These are phyloP conservation scores for Starmerella tilneyi DNA, from an alignment of 805 yeast genomes.

Conservation along the genomic window DNA sequence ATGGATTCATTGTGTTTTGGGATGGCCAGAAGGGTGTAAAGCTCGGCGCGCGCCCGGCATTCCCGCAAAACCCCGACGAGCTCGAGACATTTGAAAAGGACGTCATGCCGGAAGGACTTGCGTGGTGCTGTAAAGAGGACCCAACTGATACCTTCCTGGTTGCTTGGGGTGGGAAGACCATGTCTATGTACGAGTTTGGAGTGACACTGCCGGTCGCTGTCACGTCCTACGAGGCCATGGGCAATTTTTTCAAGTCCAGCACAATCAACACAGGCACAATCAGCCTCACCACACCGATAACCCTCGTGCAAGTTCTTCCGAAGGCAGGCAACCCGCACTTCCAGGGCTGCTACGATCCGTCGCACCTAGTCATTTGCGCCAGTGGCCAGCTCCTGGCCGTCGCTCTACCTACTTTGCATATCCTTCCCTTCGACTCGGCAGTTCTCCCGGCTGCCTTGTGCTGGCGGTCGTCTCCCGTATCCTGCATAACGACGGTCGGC, in stretches of 20 bases:
- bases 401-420: conserved; percentile 21
- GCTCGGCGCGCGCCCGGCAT: conserved; percentile 56
- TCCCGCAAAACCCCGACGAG: conserved; percentile 22
- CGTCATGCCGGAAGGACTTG: conserved; percentile 27
- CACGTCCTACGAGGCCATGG: conserved; percentile 77
- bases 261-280: conserved; percentile 28
- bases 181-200: conserved; percentile 57
- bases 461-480: conserved; percentile 65
- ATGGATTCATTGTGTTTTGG: conserved; percentile 86
- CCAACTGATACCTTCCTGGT: conserved; percentile 73
- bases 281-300: conserved; percentile 8
- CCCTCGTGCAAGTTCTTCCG: conserved; percentile 13
- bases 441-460: conserved; percentile 73
- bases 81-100: conserved; percentile 15
- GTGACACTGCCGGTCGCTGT: conserved; percentile 65
- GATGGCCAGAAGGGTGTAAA: conserved; percentile 69
- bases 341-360: conserved; percentile 70
- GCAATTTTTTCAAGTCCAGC: conserved; percentile 49
- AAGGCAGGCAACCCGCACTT: conserved; percentile 33
- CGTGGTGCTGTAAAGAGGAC: conserved; percentile 72
- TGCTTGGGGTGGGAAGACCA: conserved; percentile 27
- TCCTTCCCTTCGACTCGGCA: conserved; percentile 42
- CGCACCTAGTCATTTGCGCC: conserved; percentile 43
- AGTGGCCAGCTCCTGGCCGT: conserved; percentile 13
- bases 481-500: conserved; percentile 44